Base-by-base conservation (phyloP, 2,329 filamentous ascomycete species). In the Pyrenophora graminea region DNA sequence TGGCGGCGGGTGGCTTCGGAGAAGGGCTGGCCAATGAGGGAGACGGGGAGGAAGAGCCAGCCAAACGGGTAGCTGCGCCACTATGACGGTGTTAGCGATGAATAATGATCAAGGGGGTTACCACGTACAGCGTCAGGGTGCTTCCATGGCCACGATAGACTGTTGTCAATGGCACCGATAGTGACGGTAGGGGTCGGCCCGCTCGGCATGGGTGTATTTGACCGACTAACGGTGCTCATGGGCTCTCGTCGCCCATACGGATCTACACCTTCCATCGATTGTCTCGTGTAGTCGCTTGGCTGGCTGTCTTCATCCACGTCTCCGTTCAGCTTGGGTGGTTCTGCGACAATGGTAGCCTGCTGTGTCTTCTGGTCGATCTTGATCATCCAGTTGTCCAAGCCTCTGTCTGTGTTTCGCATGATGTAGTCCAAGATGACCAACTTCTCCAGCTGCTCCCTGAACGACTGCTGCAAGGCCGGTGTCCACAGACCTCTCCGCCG, bases 361-460 rank as follows among this genome's bases (percentile, higher is more conserved):
- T 94, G 85, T 2, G 83, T 86, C 62, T 91, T 84, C 81, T 86
- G 90, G 72, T 99, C 92, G 27, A 99, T 90, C 73, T 91, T 94
- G 69, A 99, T 91, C 94, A 99, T 99, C 94, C 94, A 99, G 66
- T 99, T 99, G 72, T 99, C 94, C 49, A 97, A 79, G 1, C 94
- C 94, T 75, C 94, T 85, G 72, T 99, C 94, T 1, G 94, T 99
- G 69, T 99, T 99, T 51, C 94, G 85, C 94, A 99, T 99, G 58
- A 99, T 96, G 71, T 99, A 99, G 75, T 99, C 94, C 59, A 99
- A 75, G 66, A 99, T 96, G 18, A 99, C 95, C 6, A 99, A 80
- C 74, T 97, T 97, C 76, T 99, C 94, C 40, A 99, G 81, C 75
- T 97, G 90, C 73, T 99, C 94, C 32, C 94, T 82, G 70, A 99